Base-by-base conservation (phyloP, 257 asterid species). In the Primulina tabacum region DNA sequence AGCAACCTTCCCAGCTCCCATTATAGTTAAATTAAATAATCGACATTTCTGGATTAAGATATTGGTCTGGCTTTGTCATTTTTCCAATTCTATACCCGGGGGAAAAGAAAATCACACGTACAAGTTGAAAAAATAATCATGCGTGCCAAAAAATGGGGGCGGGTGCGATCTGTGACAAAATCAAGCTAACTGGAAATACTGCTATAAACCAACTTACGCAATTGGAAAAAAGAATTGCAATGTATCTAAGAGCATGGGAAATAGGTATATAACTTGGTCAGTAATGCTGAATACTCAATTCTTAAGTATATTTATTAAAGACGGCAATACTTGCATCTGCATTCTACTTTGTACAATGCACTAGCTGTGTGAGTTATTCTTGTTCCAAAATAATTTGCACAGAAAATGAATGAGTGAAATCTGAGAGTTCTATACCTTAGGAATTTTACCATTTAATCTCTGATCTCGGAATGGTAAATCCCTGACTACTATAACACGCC, bases 401-500 rank as follows among this genome's bases (percentile, higher is more conserved):
- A 55, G 66, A 72, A 59, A 47, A 50, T 16, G 9, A 53, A 65
- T 57, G n/a, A 65, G 34, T 30, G 43, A 61, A 67, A 66, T 38
- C 59, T 63, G 73, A 53, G 53, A 60, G 34, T 65, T 73, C 7
- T 77, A 80, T 79, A 94, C 99, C 99, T 94, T 94, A 1, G 99
- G 99, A 78, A 94, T 89, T 86, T 94, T 94, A 65, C 99, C 99
- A 72, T 94, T 94, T 76, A 91, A 75, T 80, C 99, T 86, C 80
- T 88, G 95, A 71, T 88, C 95, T 28, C 81, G 78, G 68, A 88
- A 88, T 60, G 95, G 95, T 73, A 88, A 81, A 83, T 94, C 89
- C 76, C 71, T 78, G 50, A 94, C 97, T 55, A 89, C 40, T 75
- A 94, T 73, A 69, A 91, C 76, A 73, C 96, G 95, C 99, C 99